These are phyloP conservation scores for Phytophthora citrophthora DNA, from an alignment of 352 stramenopile species.

Conservation along the genomic window DNA sequence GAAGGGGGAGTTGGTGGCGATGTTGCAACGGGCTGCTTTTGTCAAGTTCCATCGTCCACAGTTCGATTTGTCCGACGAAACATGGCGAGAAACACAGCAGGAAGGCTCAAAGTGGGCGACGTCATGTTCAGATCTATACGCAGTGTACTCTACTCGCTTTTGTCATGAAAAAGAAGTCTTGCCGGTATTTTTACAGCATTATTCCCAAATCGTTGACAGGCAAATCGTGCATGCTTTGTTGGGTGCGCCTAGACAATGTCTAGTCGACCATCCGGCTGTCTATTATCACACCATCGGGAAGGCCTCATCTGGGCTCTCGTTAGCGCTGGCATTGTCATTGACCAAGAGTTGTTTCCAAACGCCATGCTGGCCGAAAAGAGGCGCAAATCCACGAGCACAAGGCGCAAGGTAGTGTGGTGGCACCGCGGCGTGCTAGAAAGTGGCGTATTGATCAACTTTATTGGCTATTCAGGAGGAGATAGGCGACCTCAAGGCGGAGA, in stretches of 20 bases:
- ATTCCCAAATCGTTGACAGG: not conserved
- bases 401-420: slow-evolving; percentile 1
- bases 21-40: slow-evolving; percentile 21
- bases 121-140: slow-evolving; percentile 23
- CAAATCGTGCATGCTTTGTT: slow-evolving; percentile 2
- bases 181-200: too few relatives aligned
- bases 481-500: slow-evolving; percentile 2
- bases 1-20: slow-evolving; percentile 23
- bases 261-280: too few relatives aligned
- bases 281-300: slow-evolving; percentile 11
- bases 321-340: not conserved
- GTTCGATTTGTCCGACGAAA: slow-evolving; percentile 8
- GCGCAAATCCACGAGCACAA: slow-evolving; percentile 3
- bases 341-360: not conserved
- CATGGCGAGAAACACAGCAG: slow-evolving; percentile 13
- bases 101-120: slow-evolving; percentile 19
- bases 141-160: not conserved
- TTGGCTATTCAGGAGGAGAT: slow-evolving; percentile 4
- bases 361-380: not conserved
- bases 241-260: not conserved
- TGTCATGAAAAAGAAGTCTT: not conserved
- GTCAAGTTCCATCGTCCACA: slow-evolving; percentile 18
- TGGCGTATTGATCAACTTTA: not conserved
- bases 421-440: not conserved
- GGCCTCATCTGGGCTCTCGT: not conserved